Conservation (phyloP, 2,329 filamentous ascomycete species). For the Reticulascus tulasneorum region DNA sequence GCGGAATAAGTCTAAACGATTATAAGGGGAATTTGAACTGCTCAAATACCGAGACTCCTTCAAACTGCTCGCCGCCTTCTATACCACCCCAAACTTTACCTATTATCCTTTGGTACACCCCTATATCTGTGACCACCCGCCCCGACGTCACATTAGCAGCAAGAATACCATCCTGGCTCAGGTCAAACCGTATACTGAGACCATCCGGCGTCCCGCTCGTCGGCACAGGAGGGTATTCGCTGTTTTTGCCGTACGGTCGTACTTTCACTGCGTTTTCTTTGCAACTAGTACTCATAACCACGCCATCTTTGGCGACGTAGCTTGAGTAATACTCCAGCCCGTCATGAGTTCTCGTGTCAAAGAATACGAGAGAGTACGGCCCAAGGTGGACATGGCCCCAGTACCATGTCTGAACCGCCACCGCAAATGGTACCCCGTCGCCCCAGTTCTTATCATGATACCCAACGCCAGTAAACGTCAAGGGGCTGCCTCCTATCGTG, state of each 20-base stretch:
- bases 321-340: conserved; percentile 18
- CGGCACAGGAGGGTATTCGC: conserved; percentile 16
- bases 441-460: conserved; percentile 49
- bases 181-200: too few relatives aligned
- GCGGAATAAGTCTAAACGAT: too few relatives aligned
- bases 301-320: conserved; percentile 26
- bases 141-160: too few relatives aligned
- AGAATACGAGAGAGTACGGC: conserved; percentile 40
- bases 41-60: too few relatives aligned
- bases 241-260: conserved; percentile 14
- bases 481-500: neutral
- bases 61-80: too few relatives aligned
- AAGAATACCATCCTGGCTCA: too few relatives aligned
- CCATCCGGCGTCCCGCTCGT: too few relatives aligned
- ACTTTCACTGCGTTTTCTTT: conserved; percentile 9
- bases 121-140: too few relatives aligned
- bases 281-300: conserved; percentile 23
- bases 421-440: conserved; percentile 27
- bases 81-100: too few relatives aligned
- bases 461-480: conserved; percentile 22
- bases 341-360: conserved; percentile 25
- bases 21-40: too few relatives aligned
- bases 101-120: too few relatives aligned
- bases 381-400: conserved; percentile 41
- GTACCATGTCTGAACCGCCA: conserved; percentile 31